Percentiles rank a stretch among this genome's conserved stretches.
These are phyloP conservation scores for Suillus spraguei DNA, from an alignment of 768 basidiomycete genomes.

Conservation along the genomic window DNA sequence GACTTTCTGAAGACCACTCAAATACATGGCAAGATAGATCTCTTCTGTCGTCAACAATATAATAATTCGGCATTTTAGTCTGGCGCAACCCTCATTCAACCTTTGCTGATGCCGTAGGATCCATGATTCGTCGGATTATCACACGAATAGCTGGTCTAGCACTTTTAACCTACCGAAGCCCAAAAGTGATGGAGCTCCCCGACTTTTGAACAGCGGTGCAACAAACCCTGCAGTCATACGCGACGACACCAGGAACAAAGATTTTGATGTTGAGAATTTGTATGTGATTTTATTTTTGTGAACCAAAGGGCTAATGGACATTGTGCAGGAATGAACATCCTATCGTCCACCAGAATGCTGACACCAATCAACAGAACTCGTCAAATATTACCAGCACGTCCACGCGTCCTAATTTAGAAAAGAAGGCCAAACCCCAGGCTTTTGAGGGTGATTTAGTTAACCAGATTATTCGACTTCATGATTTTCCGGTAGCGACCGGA, in stretches of 20 bases:
- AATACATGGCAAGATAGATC: neutral
- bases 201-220: neutral
- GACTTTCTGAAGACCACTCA: neutral
- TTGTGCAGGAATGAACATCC: neutral
- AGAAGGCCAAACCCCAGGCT: neutral
- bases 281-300: neutral
- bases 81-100: neutral
- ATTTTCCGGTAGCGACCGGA: neutral
- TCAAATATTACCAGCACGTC: no score
- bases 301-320: neutral
- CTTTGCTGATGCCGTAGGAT: neutral
- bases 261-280: neutral
- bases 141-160: neutral
- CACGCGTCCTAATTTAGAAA: neutral
- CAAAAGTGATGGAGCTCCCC: neutral
- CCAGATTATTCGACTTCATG: neutral
- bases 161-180: neutral
- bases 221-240: no score
- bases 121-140: neutral
- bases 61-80: neutral
- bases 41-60: neutral
- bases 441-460: neutral
- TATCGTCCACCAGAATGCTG: neutral
- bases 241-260: neutral
- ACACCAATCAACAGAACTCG: neutral